Conservation (phyloP, 192 early-diverging fungal species). For the Dissophora globulifera region DNA sequence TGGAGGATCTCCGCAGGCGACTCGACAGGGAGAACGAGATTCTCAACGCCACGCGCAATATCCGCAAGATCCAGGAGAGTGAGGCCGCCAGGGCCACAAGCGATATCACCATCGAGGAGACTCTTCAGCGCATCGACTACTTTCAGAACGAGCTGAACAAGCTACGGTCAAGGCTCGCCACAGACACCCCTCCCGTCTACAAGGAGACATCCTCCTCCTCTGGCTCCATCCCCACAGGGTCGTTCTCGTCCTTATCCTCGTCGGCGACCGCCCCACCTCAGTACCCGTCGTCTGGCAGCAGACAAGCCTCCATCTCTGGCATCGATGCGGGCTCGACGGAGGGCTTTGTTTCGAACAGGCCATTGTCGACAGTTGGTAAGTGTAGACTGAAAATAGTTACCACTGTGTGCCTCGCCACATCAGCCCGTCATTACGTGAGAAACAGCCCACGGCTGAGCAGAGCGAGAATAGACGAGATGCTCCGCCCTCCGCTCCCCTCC, state of each 20-base stretch:
- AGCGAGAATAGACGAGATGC: no score
- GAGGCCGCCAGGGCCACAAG: slow-evolving; percentile 67
- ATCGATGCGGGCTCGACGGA: slow-evolving; percentile 25
- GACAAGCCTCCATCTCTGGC: slow-evolving; percentile 22
- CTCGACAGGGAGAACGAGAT: slow-evolving; percentile 44
- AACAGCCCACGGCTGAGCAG: no score
- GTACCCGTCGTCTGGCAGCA: slow-evolving; percentile 10
- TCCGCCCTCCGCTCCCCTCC: no score
- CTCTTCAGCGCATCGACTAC: slow-evolving; percentile 73
- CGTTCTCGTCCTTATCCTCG: no score
- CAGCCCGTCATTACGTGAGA: no score
- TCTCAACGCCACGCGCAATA: slow-evolving; percentile 38
- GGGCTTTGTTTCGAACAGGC: slow-evolving; percentile 53
- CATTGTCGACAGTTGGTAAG: slow-evolving; percentile 55
- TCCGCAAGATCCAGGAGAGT: slow-evolving; percentile 47
- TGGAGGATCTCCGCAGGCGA: slow-evolving; percentile 45
- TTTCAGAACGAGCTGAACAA: slow-evolving; percentile 73
- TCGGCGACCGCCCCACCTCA: no score
- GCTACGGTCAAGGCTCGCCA: slow-evolving; percentile 63
- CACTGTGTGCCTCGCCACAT: no score
- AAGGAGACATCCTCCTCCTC: no score
- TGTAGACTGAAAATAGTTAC: neutral
- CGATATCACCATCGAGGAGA: slow-evolving; percentile 72
- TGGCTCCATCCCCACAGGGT: no score
- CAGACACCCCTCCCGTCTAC: no score